Conservation (phyloP, 345 rosid genomes). For the Abelmoschus esculentus region DNA sequence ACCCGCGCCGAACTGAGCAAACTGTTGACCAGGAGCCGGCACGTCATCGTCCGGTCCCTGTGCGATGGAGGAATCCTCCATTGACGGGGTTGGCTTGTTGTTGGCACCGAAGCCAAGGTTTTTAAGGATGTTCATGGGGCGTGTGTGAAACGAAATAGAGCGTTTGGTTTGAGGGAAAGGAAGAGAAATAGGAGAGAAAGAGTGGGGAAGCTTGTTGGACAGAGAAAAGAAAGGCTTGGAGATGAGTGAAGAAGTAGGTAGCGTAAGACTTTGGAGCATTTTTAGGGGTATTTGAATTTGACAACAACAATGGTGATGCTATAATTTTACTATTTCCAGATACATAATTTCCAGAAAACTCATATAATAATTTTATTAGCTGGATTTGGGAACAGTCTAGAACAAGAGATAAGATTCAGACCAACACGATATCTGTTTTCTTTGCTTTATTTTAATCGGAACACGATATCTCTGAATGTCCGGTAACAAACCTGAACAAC, state of each 20-base stretch:
- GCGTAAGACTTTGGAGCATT: not conserved
- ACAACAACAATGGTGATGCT: not conserved
- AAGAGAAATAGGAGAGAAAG: slow-evolving; percentile 9
- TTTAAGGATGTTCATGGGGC: slow-evolving; percentile 88
- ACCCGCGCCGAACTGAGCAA: slow-evolving; percentile 88
- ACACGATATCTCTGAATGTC: not conserved
- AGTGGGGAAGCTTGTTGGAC: slow-evolving; percentile 6
- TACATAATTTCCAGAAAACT: not conserved
- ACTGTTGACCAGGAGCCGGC: slow-evolving; percentile 69
- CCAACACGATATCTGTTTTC: too few relatives aligned
- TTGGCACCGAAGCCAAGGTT: slow-evolving; percentile 62
- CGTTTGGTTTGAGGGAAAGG: slow-evolving; percentile 21
- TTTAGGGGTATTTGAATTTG: not conserved
- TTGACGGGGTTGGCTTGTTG: slow-evolving; percentile 33
- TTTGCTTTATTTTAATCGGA: too few relatives aligned
- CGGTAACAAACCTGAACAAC: not conserved
- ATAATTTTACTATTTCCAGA: not conserved
- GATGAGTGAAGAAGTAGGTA: slow-evolving; percentile 11
- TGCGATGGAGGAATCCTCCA: slow-evolving; percentile 54
- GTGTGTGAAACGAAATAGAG: slow-evolving; percentile 17
- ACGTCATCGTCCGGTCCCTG: slow-evolving; percentile 67
- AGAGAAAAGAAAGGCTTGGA: slow-evolving; percentile 5
- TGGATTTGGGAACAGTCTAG: not conserved
- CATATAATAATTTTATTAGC: not conserved
- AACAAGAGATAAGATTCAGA: not conserved